Conservation (phyloP, 139 green algal species). For the Chlorella sp. region DNA sequence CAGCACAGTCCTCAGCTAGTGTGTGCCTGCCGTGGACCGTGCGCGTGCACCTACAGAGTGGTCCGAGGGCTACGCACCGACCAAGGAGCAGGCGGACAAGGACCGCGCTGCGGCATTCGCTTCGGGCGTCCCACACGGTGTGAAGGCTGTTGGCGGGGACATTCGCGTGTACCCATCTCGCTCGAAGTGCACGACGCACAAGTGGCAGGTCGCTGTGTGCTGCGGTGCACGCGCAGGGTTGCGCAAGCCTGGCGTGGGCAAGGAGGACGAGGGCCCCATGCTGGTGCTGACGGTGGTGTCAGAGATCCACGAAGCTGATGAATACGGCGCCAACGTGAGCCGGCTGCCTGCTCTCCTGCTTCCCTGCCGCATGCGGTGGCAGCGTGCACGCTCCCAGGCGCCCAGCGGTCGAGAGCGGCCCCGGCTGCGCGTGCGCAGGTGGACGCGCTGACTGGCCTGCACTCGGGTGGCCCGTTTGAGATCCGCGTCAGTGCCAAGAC, state of each 20-base stretch:
- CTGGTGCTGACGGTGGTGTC: slow-evolving; percentile 64
- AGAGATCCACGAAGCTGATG: slow-evolving; percentile 67
- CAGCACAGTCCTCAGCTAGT: no score
- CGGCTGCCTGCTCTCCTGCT: not conserved
- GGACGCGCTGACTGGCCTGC: slow-evolving; percentile 39
- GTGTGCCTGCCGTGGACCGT: no score
- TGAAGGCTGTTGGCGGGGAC: not conserved
- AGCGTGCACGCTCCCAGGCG: not conserved
- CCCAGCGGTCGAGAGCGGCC: not conserved
- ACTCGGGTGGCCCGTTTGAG: slow-evolving; percentile 74
- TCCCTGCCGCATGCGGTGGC: not conserved
- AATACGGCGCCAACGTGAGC: slow-evolving; percentile 64
- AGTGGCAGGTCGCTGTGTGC: not conserved
- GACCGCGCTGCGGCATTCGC: slow-evolving; percentile 69
- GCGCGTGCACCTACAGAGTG: no score
- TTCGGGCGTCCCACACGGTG: slow-evolving; percentile 74
- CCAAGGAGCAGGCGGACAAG: slow-evolving; percentile 67
- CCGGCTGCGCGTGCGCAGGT: slow-evolving; percentile 11
- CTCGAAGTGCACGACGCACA: not conserved
- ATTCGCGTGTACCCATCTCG: not conserved
- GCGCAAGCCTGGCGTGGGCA: not conserved
- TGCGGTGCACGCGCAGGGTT: not conserved
- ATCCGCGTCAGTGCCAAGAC: slow-evolving; percentile 65
- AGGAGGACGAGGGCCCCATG: slow-evolving; percentile 20
- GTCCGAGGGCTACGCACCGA: slow-evolving; percentile 79